Conservation (phyloP, 805 yeast species). For the Geotrichum ghanense region DNA sequence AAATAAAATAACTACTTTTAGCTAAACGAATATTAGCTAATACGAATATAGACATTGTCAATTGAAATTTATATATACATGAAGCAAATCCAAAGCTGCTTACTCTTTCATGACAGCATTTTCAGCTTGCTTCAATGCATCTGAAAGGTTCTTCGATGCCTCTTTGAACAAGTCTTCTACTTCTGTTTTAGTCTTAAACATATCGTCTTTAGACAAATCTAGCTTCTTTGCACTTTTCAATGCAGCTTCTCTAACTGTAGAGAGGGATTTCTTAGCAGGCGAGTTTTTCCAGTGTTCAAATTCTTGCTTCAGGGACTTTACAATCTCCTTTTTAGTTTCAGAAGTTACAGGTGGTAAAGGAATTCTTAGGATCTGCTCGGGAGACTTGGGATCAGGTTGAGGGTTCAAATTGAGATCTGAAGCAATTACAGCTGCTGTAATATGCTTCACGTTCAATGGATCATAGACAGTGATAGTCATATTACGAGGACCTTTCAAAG, state of each 20-base stretch:
- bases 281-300: slow-evolving; percentile 53
- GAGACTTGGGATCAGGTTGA: slow-evolving; percentile 58
- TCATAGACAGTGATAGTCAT: slow-evolving; percentile 79
- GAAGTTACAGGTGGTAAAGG: slow-evolving; percentile 66
- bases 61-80: too few species aligned
- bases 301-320: slow-evolving; percentile 46
- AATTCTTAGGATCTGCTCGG: slow-evolving; percentile 54
- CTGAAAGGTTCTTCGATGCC: slow-evolving; percentile 46
- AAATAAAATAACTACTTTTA: too few species aligned
- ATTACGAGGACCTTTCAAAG: slow-evolving; percentile 53
- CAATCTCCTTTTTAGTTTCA: slow-evolving; percentile 39
- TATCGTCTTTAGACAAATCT: slow-evolving; percentile 34
- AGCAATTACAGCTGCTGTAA: slow-evolving; percentile 59
- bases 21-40: too few species aligned
- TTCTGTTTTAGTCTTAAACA: slow-evolving; percentile 39
- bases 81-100: background rate
- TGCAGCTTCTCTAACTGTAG: slow-evolving; percentile 46
- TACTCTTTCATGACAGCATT: background rate
- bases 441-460: slow-evolving; percentile 56
- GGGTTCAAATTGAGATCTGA: slow-evolving; percentile 70
- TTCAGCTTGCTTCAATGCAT: slow-evolving; percentile 32
- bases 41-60: too few species aligned
- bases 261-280: slow-evolving; percentile 37
- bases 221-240: slow-evolving; percentile 44
- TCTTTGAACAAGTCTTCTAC: slow-evolving; percentile 63